These are phyloP conservation scores for Byssothecium circinans DNA, from an alignment of 2,329 filamentous ascomycete genomes.

Conservation along the genomic window DNA sequence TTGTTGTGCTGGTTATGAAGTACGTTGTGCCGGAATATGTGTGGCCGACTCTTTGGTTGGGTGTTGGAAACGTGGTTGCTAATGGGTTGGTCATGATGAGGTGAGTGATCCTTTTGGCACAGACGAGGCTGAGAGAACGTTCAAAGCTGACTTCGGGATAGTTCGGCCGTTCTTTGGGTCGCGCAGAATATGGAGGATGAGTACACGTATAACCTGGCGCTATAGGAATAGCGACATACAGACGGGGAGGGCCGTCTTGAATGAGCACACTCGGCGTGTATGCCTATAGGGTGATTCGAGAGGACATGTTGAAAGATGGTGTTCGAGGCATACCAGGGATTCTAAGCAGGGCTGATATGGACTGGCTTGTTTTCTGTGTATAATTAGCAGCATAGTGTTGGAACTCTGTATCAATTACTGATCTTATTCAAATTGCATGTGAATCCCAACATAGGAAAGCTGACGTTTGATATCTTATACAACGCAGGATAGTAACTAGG, in stretches of 20 bases:
- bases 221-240: constrained; percentile 46
- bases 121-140: not conserved
- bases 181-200: constrained; percentile 74
- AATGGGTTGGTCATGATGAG: constrained; percentile 69
- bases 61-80: constrained; percentile 66
- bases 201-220: constrained; percentile 69
- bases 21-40: constrained; percentile 63
- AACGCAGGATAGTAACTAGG: not conserved
- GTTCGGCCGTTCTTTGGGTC: constrained; percentile 67
- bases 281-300: not conserved
- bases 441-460: too few species aligned
- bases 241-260: not conserved
- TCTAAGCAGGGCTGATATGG: not conserved
- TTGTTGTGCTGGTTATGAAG: constrained; percentile 69
- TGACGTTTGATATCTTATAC: not conserved
- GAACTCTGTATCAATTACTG: constrained; percentile 5
- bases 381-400: constrained; percentile 14
- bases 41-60: constrained; percentile 67
- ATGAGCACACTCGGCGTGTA: constrained; percentile 1
- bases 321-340: constrained; percentile 1
- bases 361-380: constrained; percentile 12
- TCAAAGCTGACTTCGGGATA: constrained; percentile 38
- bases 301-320: not conserved
- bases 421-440: not conserved
- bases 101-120: constrained; percentile 45